Evolutionary conservation across 2,329 filamentous ascomycete species (phyloP), one percentile per base, ranked within the genome.

Genomic region (Aspergillus sp.): DNA sequence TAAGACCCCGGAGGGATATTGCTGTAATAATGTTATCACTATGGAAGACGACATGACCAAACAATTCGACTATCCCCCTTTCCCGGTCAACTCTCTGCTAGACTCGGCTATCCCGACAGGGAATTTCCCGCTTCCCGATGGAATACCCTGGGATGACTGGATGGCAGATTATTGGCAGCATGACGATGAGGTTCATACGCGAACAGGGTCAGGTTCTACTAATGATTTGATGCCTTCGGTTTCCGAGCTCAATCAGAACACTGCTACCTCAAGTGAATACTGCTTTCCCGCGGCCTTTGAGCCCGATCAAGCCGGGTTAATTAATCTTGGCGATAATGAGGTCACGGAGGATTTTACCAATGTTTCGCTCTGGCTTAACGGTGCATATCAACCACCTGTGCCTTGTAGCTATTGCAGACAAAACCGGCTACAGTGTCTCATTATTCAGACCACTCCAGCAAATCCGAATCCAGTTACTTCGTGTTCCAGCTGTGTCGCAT

Each of bases 401-500:
- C 71, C 74, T 2, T 77, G 74, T 53, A 57, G 53, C 30, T 64
- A 76, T 51, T 77, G 74, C 52, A 64, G 63, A 41, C 64, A 61
- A 3, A 63, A 69, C 36, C 68, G 72, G 2, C 58, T 77, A 6
- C 73, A 76, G 46, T 76, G 74, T 46, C 60, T 76, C 7, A 72
- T 75, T 26, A 58, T 77, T 7, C 68, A 73, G 30, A 75, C 73
- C 0, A 70, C 70, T 0, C 36, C 62, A 0, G 72, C 65, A 27
- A 77, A 77, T 47, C 74, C 74, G 0, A 77, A 76, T 46, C 74
- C 73, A 2, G 61, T 71, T 43, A 62, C 61, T 4, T 67, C 73
- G 0, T 77, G 74, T 52, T 75, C 74, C 3, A 76, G 71, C 49
- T 77, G 74, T 47, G 74, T 73, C 4, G 74, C 73, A 0, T 59